These are phyloP conservation scores for Stachybotrys echinatus DNA, from an alignment of 2,329 filamentous ascomycete species.

Conservation along the genomic window DNA sequence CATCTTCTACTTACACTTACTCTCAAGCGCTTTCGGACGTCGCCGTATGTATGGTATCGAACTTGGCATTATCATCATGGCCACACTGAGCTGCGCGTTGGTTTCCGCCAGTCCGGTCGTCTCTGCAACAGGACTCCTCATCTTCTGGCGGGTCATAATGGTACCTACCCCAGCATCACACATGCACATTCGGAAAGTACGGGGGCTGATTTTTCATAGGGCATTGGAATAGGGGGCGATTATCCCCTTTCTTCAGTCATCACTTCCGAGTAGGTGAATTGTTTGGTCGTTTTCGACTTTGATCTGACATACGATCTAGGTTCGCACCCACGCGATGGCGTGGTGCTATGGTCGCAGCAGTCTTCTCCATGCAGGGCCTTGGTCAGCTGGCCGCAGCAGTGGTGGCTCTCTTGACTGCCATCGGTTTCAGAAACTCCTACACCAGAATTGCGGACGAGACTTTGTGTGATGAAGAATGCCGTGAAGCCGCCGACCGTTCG, in stretches of 20 bases:
- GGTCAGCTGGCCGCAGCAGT: slow-evolving; percentile 71
- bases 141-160: slow-evolving; percentile 76
- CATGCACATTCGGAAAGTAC: too few relatives aligned
- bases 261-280: slow-evolving; percentile 64
- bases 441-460: slow-evolving; percentile 30
- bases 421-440: slow-evolving; percentile 54
- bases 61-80: slow-evolving; percentile 65
- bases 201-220: slow-evolving; percentile 32
- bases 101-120: slow-evolving; percentile 56
- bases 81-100: slow-evolving; percentile 63
- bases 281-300: too few relatives aligned
- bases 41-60: slow-evolving; percentile 81
- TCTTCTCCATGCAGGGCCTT: slow-evolving; percentile 81
- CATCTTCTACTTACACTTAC: too few relatives aligned
- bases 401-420: slow-evolving; percentile 63
- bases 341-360: slow-evolving; percentile 76
- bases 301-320: too few relatives aligned
- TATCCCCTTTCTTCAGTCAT: slow-evolving; percentile 79
- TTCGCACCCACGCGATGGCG: slow-evolving; percentile 79
- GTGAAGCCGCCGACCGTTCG: slow-evolving; percentile 68
- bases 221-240: slow-evolving; percentile 74
- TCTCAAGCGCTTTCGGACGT: slow-evolving; percentile 54
- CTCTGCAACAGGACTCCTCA: slow-evolving; percentile 54
- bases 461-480: slow-evolving; percentile 57
- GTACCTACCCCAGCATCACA: slow-evolving; percentile 20